Base-by-base conservation (phyloP, 1,284 basidiomycete species). In the Cutaneotrichosporon sp. region DNA sequence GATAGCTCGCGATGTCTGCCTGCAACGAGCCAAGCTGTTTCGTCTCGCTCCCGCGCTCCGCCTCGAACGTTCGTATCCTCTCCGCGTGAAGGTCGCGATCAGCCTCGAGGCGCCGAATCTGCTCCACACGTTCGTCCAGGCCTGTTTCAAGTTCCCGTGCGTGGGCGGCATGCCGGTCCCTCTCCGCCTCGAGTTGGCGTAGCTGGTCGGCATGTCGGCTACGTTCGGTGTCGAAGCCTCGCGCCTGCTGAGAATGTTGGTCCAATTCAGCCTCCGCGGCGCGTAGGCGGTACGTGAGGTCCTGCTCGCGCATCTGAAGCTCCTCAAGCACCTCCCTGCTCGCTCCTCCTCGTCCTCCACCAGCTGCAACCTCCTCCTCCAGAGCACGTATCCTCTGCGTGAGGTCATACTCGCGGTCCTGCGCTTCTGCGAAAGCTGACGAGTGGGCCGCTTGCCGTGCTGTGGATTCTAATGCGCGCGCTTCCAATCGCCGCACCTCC, bases 401-500 rank as follows among this genome's bases (percentile, higher is more conserved):
- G 29, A 32, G 27, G 10, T 44, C 27, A 16, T 32, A 44, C 42
- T 44, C 42, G 42, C 42, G 42, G 17, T 44, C 17, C 19, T 44
- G 42, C 5, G 42, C 27, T 22, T 44, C 42, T 22, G 31, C 42
- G 29, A 44, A 12, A 1, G 42, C 42, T 4, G 12, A 20, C 17
- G 29, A 7, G 17, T 31, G 26, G 26, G 34, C 38, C 26, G 20
- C 31, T 11, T 26, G 22, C n/a, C 41, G 48, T 29, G 16, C 8
- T 4, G 19, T 26, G 29, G 39, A 7, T 4, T 49, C 39, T 2
- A 32, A 25, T 22, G 41, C 39, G 19, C 29, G 39, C 32, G 58
- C 54, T 46, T 72, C 70, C 3, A 76, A 53, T 11, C 73, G 62
- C 8, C 70, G 62, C 3, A 75, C 68, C 60, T 76, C 75, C 72